Conservation (phyloP, 1,284 basidiomycete species). For the Mycena citricolor region DNA sequence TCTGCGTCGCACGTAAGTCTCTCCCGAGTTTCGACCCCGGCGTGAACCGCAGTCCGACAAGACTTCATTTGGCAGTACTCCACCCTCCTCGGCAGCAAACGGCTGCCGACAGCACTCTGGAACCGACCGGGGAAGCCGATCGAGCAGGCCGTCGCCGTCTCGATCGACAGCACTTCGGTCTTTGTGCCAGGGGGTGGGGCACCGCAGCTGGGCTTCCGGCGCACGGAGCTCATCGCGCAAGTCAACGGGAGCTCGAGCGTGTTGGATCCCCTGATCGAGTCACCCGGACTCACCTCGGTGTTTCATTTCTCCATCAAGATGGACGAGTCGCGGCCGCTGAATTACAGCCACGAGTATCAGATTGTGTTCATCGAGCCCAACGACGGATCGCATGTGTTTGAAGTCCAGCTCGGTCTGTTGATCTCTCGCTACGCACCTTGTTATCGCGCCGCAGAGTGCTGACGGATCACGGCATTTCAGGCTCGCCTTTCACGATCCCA, state of each 20-base stretch:
- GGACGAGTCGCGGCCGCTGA: conserved; percentile 45
- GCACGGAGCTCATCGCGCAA: conserved; percentile 59
- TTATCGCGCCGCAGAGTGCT: no score
- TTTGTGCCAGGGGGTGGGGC: conserved; percentile 51
- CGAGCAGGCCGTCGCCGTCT: conserved; percentile 51
- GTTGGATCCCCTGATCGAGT: conserved; percentile 43
- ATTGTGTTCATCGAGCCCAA: conserved; percentile 60
- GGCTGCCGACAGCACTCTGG: conserved; percentile 52
- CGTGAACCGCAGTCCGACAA: no score
- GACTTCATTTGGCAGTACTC: no score
- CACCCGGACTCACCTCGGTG: conserved; percentile 42
- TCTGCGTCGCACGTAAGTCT: conserved; percentile 8
- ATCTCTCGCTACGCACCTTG: not conserved
- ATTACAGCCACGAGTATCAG: conserved; percentile 60
- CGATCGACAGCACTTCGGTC: conserved; percentile 58
- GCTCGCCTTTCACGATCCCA: conserved; percentile 55
- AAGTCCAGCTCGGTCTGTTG: conserved; percentile 49
- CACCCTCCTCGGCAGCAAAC: conserved; percentile 38
- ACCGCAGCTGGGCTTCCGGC: conserved; percentile 55
- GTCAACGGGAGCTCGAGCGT: conserved; percentile 38
- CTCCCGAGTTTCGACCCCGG: no score
- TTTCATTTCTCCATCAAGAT: conserved; percentile 57
- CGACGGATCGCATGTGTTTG: conserved; percentile 59
- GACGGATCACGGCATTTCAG: conserved; percentile 31
- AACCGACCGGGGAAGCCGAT: conserved; percentile 26